Conservation (phyloP, 176 grass and related monocot species). For the Cymbopogon citratus region DNA sequence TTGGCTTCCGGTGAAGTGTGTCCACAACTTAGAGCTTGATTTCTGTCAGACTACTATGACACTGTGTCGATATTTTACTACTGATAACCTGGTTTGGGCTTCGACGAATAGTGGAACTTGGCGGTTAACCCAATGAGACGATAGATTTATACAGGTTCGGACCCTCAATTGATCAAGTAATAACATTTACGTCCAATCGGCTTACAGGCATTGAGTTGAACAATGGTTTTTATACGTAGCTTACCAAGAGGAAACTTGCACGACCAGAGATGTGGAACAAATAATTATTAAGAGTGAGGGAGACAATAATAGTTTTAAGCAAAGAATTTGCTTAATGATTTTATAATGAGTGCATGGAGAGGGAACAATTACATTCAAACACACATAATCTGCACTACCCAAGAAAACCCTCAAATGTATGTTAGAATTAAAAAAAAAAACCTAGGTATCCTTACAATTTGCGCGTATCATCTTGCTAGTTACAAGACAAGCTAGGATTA, state of each 20-base stretch:
- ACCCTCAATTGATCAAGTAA: too few relatives aligned
- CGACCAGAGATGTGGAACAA: background rate
- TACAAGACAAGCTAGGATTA: background rate
- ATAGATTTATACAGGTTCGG: too few relatives aligned
- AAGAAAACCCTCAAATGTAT: background rate
- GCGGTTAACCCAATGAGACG: too few relatives aligned
- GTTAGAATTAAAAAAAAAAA: background rate
- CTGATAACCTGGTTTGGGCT: too few relatives aligned
- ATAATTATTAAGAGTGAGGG: background rate
- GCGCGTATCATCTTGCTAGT: background rate
- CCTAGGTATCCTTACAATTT: background rate
- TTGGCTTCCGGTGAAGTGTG: background rate
- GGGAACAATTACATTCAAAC: background rate
- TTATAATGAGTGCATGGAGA: background rate
- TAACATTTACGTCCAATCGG: too few relatives aligned
- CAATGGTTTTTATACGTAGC: too few relatives aligned
- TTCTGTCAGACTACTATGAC: too few relatives aligned
- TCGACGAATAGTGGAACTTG: too few relatives aligned
- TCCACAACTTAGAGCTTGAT: background rate
- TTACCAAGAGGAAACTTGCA: too few relatives aligned
- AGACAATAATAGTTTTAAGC: background rate
- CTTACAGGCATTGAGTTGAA: too few relatives aligned
- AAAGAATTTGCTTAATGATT: background rate
- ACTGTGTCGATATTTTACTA: too few relatives aligned
- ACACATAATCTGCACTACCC: background rate